phyloP scores from a whole-genome alignment of 495 filamentous ascomycete species.

The Podospora comata region DNA sequence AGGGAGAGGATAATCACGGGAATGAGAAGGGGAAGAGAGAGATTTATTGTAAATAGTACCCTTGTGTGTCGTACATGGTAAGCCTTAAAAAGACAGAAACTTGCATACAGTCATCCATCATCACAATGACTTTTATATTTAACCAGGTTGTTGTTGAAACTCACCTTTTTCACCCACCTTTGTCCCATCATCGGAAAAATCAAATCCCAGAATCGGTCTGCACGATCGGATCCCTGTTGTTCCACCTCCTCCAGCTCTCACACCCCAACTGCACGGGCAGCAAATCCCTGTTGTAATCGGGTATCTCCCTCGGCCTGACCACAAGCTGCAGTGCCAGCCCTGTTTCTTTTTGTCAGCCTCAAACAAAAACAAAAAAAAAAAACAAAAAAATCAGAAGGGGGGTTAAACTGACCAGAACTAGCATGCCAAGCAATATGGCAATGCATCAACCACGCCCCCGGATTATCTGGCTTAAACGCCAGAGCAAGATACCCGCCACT shows the following conservation, averaged over 20 bases:
- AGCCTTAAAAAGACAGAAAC: background rate
- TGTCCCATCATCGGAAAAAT: background rate
- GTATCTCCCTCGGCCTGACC: conserved; percentile 2
- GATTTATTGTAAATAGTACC: conserved; percentile 1
- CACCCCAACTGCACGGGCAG: background rate
- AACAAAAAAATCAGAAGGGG: too few relatives aligned
- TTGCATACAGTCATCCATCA: background rate
- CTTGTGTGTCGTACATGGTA: background rate
- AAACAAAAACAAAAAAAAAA: too few relatives aligned
- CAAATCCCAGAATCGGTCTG: conserved; percentile 10
- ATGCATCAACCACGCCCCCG: conserved; percentile 29
- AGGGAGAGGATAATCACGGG: background rate
- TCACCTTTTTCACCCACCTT: too few relatives aligned
- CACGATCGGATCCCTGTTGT: background rate
- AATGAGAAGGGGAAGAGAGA: background rate
- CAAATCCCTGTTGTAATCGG: background rate
- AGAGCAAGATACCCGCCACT: conserved; percentile 47
- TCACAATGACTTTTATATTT: background rate
- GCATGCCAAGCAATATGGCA: conserved; percentile 33
- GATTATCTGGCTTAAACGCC: conserved; percentile 57
- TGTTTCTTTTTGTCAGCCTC: background rate
- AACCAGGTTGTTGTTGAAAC: background rate
- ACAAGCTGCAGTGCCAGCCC: conserved; percentile 8
- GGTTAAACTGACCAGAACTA: conserved; percentile 1
- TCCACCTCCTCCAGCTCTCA: background rate